Evolutionary conservation across 306 rosid genomes (phyloP).

Genomic region (Albizia julibrissin): DNA sequence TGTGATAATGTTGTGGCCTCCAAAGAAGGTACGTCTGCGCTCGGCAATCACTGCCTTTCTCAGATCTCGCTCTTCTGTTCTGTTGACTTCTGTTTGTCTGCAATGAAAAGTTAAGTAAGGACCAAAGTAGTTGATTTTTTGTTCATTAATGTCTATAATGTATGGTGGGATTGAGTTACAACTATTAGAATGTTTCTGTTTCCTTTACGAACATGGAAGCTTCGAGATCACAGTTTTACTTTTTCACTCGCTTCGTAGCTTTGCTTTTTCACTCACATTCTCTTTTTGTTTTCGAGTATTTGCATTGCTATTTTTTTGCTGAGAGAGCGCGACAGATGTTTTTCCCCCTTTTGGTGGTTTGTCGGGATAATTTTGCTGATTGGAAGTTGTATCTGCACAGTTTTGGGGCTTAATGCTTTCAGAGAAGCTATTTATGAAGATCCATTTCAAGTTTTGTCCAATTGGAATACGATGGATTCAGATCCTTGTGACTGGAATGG

Average conservation of each 20-base stretch:
- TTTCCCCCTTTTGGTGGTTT: not conserved
- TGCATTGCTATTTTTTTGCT: slow-evolving; percentile 26
- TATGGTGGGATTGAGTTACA: slow-evolving; percentile 11
- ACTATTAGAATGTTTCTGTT: slow-evolving; percentile 9
- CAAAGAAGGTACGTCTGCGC: slow-evolving; percentile 66
- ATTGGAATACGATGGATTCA: slow-evolving; percentile 74
- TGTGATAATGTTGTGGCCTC: slow-evolving; percentile 48
- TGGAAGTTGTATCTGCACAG: slow-evolving; percentile 49
- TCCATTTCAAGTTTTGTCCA: slow-evolving; percentile 67
- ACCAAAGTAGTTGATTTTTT: slow-evolving; percentile 30
- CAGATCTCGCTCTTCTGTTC: slow-evolving; percentile 59
- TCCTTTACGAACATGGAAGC: slow-evolving; percentile 23
- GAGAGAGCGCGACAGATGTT: not conserved
- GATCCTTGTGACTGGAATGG: slow-evolving; percentile 96
- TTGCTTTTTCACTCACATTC: slow-evolving; percentile 20
- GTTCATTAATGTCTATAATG: not conserved
- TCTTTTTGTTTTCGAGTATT: not conserved
- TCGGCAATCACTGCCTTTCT: slow-evolving; percentile 31
- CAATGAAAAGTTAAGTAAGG: slow-evolving; percentile 18
- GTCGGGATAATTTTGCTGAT: not conserved
- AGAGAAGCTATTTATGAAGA: slow-evolving; percentile 86
- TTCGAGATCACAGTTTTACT: slow-evolving; percentile 31
- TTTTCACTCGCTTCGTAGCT: slow-evolving; percentile 9
- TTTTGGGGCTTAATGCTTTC: slow-evolving; percentile 63
- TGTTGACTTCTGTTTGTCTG: slow-evolving; percentile 34